phyloP scores from a whole-genome alignment of 2,329 filamentous ascomycete species.

The Neonectria ditissima region DNA sequence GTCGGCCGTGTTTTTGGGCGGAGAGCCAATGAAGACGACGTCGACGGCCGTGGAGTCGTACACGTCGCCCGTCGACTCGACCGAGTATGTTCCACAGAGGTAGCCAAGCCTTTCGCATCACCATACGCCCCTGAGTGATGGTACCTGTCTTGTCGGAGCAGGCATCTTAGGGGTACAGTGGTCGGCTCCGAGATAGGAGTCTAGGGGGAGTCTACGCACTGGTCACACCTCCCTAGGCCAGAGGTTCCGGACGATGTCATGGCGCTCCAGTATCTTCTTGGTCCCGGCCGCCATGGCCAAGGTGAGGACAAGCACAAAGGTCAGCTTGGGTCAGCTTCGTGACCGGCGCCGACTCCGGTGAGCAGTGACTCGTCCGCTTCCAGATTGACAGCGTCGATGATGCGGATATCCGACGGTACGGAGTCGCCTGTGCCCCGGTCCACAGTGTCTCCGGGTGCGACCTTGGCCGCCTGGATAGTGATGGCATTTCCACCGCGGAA shows the following conservation, averaged over 20 bases:
- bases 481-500: constrained; percentile 52
- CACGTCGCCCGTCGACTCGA: constrained; percentile 46
- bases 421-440: constrained; percentile 64
- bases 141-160: constrained; percentile 49
- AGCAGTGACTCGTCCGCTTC: constrained; percentile 73
- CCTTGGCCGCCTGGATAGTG: constrained; percentile 48
- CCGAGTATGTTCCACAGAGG: constrained; percentile 49
- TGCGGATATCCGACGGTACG: constrained; percentile 66
- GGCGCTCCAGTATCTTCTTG: constrained; percentile 59
- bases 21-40: constrained; percentile 30
- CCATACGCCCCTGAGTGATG: constrained; percentile 51
- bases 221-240: constrained; percentile 61
- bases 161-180: constrained; percentile 37
- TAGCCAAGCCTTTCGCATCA: constrained; percentile 47
- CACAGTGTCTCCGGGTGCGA: constrained; percentile 69
- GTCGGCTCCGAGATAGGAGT: constrained; percentile 21
- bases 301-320: too few relatives aligned
- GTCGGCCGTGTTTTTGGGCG: constrained; percentile 31
- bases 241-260: constrained; percentile 62
- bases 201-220: constrained; percentile 49
- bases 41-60: constrained; percentile 45
- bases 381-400: constrained; percentile 69
- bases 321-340: constrained; percentile 59
- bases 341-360: constrained; percentile 70
- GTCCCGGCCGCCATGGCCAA: too few relatives aligned